A percentile compares a stretch with the other conserved stretches of the same genome.
phyloP scores from a whole-genome alignment of 1,284 basidiomycete genomes.

The Nidula niveotomentosa region DNA sequence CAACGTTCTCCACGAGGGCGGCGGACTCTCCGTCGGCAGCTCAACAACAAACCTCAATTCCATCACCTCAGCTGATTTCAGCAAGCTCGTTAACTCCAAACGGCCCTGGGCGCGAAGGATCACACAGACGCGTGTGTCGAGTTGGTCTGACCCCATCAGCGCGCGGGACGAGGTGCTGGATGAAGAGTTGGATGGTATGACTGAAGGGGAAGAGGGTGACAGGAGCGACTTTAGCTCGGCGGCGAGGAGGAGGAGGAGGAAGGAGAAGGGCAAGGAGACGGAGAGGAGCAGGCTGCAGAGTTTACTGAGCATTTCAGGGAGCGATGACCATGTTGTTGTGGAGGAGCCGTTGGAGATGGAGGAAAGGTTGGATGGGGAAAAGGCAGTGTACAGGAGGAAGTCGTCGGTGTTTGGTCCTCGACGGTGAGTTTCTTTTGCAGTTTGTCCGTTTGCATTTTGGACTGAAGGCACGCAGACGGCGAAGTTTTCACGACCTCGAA shows the following conservation, averaged over 20 bases:
- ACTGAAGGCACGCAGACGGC: conserved; percentile 34
- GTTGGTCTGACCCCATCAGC: conserved; percentile 55
- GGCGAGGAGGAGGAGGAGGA: conserved; percentile 3
- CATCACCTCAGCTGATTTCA: conserved; percentile 43
- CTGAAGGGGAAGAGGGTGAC: not conserved
- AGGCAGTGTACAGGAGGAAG: conserved; percentile 10
- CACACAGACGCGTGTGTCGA: conserved; percentile 38
- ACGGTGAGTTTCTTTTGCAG: conserved; percentile 13
- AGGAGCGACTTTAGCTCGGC: not conserved
- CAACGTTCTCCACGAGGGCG: conserved; percentile 24
- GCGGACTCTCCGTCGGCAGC: conserved; percentile 30
- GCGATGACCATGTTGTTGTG: conserved; percentile 16
- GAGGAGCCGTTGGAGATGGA: conserved; percentile 7
- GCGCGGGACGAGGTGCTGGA: conserved; percentile 27
- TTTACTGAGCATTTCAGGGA: conserved; percentile 17
- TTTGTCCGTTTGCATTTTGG: conserved; percentile 1
- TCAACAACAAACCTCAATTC: conserved; percentile 29
- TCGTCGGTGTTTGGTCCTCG: conserved; percentile 10
- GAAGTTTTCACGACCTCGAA: conserved; percentile 61
- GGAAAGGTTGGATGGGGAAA: conserved; percentile 12
- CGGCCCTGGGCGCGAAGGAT: conserved; percentile 28
- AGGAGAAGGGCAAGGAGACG: conserved; percentile 12
- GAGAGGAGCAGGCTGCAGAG: conserved; percentile 21
- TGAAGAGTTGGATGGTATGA: conserved; percentile 4
- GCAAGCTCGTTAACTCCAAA: conserved; percentile 41